Percentiles rank a stretch among this genome's conserved stretches.
phyloP scores from a whole-genome alignment of 2,329 filamentous ascomycete genomes.

The Anisogramma anomala region DNA sequence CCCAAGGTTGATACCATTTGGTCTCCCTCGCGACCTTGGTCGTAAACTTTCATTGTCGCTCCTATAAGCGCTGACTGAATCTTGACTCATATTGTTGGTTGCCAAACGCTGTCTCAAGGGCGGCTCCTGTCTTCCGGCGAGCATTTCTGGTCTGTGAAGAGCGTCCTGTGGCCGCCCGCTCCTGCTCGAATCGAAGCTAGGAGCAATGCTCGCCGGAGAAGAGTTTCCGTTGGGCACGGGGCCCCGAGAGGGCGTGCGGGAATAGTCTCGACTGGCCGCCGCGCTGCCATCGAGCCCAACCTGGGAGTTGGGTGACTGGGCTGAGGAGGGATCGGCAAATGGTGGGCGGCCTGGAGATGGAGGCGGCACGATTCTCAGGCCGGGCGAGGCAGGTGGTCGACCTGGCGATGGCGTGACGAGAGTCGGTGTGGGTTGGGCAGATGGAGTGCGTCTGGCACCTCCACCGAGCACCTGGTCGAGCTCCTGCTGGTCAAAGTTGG shows the following conservation, averaged over 20 bases:
- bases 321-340: conserved; percentile 13
- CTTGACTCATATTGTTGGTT: conserved; percentile 44
- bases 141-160: conserved; percentile 7
- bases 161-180: conserved; percentile 30
- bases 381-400: conserved; percentile 7
- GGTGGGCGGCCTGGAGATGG: conserved; percentile 16
- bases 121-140: conserved; percentile 9
- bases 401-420: conserved; percentile 11
- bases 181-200: conserved; percentile 39
- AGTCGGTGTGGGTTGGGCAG: conserved; percentile 19
- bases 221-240: conserved; percentile 24
- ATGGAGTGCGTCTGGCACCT: conserved; percentile 29
- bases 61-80: conserved; percentile 41
- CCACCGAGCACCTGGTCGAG: conserved; percentile 61
- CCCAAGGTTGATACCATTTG: conserved; percentile 28
- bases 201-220: conserved; percentile 31
- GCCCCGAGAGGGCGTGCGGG: conserved; percentile 21
- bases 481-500: conserved; percentile 73
- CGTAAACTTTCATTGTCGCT: conserved; percentile 41
- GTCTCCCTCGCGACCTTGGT: conserved; percentile 34
- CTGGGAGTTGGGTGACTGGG: conserved; percentile 8
- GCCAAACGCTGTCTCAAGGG: conserved; percentile 34
- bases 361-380: conserved; percentile 20
- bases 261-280: conserved; percentile 11
- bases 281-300: conserved; percentile 22